Base-by-base conservation (phyloP, 208 protist species). In the Porcisia deanei region DNA sequence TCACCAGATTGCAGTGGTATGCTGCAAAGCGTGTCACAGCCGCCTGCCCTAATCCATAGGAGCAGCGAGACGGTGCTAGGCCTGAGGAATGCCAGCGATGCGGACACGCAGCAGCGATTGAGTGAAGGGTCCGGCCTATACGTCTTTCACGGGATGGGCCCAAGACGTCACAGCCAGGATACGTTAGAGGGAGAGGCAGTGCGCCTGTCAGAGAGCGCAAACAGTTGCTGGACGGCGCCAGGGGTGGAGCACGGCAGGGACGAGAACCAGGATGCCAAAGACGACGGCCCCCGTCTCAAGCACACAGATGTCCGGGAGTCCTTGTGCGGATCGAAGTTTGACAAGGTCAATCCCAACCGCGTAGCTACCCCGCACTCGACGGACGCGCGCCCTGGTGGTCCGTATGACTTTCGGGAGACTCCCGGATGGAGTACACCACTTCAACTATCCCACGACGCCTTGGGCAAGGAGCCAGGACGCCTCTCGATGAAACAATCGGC, bases 181-280 rank as follows among this genome's bases (percentile, higher is more conserved):
- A 76, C 73, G 47, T 22, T 75, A 58, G 55, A 60, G 58, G 64
- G 66, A 7, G 71, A 76, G 22, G 66, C 65, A n/a, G 18, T 20
- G 49, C 71, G 69, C 55, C 2, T 63, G 49, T 37, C 39, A 34
- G 77, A 77, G 55, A 77, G 71, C 57, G 47, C 59, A 2, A 63
- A 58, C 41, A 57, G 71, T 71, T 43, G n/a, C 34, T 52, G 12
- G 41, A 43, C 57, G 41, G 41, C 57, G n/a, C 20, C 57, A 12
- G 43, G 16, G n/a, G 70, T 30, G 57, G 30, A 7, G 39, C n/a
- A 6, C 39, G n/a, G 25, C 49, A 20, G 49, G 25, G 53, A 22
- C 30, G 30, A 30, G 30, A 30, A 30, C 30, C 30, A 30, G 30
- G 30, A 30, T 30, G 30, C 30, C 61, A n/a, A 6, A 66, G 5